Evolutionary conservation across 768 basidiomycete species (phyloP), one percentile per base, ranked within the genome.

Genomic region (Xerocomus potaroensis): DNA sequence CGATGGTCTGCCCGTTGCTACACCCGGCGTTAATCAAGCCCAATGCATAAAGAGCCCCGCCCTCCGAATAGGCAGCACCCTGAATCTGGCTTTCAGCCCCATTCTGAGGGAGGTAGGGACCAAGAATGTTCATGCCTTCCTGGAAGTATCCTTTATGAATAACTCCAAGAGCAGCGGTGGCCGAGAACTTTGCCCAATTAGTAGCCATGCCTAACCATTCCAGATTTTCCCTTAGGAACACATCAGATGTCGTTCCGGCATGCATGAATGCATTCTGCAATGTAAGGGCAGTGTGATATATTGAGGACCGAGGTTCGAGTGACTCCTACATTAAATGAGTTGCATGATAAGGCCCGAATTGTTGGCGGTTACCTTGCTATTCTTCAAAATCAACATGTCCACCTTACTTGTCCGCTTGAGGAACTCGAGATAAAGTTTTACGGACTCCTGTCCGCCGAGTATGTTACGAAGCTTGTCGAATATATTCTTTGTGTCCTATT

Each of bases 181-280:
- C 91, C 4, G 92, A 91, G 70, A 98, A 99, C 62, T 98, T 99
- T 23, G 92, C 90, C 96, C 96, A 99, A 64, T 99, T 98, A 22
- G 86, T 86, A 3, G 96, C 96, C 43, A 91, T 78, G 9, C 82
- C 89, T 4, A 99, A 80, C 93, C 94, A 99, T 62, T 97, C 95
- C 27, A 99, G 78, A 64, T 98, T 98, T 43, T 97, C 91, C 11
- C 93, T 83, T 16, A 99, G 73, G 71, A 98, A 99, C 21, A 78
- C 63, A 60, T 99, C 96, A 1, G 93, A 94, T 0, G 93, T 92
- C 3, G 96, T 99, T 38, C 96, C 96, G n/a, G 95, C 84, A 62
- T 96, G 86, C 83, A 95, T 94, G 66, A 94, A 98, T 2, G 96
- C 93, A 66, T 99, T 97, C 65, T 94, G 90, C 47, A 99, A 79